phyloP scores from a whole-genome alignment of 805 yeast genomes.

The Ogataea nonfermentans region DNA sequence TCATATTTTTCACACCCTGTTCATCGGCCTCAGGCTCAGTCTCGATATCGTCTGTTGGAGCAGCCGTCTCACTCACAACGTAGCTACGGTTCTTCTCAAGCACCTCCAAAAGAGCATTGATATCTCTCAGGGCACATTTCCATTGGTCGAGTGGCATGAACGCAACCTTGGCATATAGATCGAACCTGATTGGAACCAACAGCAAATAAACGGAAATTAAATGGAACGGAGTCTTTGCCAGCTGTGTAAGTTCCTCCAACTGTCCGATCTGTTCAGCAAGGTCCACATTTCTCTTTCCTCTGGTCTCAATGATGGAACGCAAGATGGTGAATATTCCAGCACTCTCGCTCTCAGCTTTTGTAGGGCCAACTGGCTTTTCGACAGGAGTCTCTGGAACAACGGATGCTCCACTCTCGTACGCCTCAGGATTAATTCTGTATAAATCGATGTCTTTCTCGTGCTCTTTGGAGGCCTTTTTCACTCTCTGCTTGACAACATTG shows the following conservation, averaged over 20 bases:
- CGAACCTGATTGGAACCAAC: slow-evolving; percentile 86
- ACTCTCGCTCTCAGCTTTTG: slow-evolving; percentile 37
- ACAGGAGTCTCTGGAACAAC: slow-evolving; percentile 8
- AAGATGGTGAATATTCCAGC: slow-evolving; percentile 67
- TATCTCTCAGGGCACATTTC: slow-evolving; percentile 66
- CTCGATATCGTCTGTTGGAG: slow-evolving; percentile 67
- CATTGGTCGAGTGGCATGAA: slow-evolving; percentile 80
- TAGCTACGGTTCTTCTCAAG: slow-evolving; percentile 64
- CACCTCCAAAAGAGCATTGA: slow-evolving; percentile 58
- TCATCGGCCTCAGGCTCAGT: slow-evolving; percentile 63
- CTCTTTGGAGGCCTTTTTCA: slow-evolving; percentile 75
- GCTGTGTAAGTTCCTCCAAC: slow-evolving; percentile 59
- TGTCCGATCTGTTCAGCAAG: slow-evolving; percentile 69
- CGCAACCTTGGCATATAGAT: slow-evolving; percentile 61
- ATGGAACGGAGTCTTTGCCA: slow-evolving; percentile 66
- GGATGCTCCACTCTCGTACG: slow-evolving; percentile 56
- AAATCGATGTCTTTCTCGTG: slow-evolving; percentile 55
- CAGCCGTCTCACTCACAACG: slow-evolving; percentile 75
- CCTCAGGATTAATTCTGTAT: slow-evolving; percentile 68
- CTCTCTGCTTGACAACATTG: slow-evolving; percentile 85
- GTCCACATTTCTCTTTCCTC: slow-evolving; percentile 96
- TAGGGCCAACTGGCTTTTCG: slow-evolving; percentile 27
- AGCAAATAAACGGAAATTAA: slow-evolving; percentile 72
- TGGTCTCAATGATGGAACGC: slow-evolving; percentile 73
- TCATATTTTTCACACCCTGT: slow-evolving; percentile 68